Base-by-base conservation (phyloP, 306 rosid species). In the Vigna mungo region DNA sequence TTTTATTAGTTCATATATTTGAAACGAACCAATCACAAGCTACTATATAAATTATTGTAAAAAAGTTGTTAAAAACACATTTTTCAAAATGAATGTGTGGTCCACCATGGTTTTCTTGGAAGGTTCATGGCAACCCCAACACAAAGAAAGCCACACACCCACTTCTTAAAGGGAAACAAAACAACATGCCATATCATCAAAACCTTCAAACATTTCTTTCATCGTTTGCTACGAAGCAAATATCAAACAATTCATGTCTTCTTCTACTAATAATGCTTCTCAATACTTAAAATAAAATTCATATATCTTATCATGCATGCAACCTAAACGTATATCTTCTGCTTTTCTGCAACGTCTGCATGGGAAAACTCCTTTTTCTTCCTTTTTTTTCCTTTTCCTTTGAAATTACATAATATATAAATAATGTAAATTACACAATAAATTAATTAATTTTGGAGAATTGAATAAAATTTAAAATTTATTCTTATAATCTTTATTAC, bases 111-210 rank as follows among this genome's bases (percentile, higher is more conserved):
- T 21, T 73, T 74, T 83, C 80, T 68, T 36, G 78, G 96, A 89
- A 91, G 87, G 77, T 88, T 87, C 93, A 73, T 82, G 68, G 15
- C 51, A 81, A 63, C n/a, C 51, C 73, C 52, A 3, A 66, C 67
- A 56, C 80, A 7, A 74, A 66, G 58, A 63, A 74, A 67, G 27
- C 76, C 53, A 67, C 23, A 21, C 68, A 68, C 76, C 77, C 79
- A 80, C 62, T 72, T 84, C 67, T 2, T 25, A 25, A 55, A 80
- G 34, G 71, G 65, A 72, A 74, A 60, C 67, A 64, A 21, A 21
- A 16, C 12, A 12, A n/a, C 56, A 23, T 6, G 16, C 5, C 55
- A 52, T 10, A 13, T 30, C 1, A 13, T 46, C 11, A 13, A 60
- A 79, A 71, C 8, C 36, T n/a, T 52, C 17, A 7, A 30, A 20